phyloP scores from a whole-genome alignment of 257 asterid genomes.

The Solanum appendiculatum region DNA sequence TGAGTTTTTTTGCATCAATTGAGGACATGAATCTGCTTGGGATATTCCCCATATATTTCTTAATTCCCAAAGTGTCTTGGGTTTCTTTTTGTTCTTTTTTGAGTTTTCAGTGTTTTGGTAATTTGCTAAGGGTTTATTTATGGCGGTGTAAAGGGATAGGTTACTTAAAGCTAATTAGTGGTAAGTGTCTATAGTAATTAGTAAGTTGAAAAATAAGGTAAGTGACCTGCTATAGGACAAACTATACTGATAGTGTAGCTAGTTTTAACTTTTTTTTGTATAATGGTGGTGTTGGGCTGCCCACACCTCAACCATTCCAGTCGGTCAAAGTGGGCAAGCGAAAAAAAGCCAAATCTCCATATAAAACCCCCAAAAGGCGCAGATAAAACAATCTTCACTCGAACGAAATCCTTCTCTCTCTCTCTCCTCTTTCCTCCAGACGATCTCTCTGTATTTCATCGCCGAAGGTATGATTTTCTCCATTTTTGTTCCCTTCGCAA shows the following conservation, averaged over 20 bases:
- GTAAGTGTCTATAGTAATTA: not conserved
- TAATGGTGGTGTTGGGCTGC: not conserved
- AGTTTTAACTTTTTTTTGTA: not conserved
- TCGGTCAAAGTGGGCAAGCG: not conserved
- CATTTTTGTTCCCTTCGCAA: not conserved
- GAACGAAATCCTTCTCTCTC: not conserved
- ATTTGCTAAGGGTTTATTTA: not conserved
- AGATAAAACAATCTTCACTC: not conserved
- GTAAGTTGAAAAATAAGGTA: not conserved
- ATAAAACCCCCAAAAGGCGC: not conserved
- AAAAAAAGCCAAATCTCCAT: not conserved
- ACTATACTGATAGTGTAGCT: not conserved
- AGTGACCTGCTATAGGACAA: not conserved
- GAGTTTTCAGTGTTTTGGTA: not conserved
- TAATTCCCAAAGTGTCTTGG: too few species aligned
- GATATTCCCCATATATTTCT: not conserved
- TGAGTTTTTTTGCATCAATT: not conserved
- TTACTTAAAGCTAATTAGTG: not conserved
- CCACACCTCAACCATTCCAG: not conserved
- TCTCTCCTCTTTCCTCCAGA: not conserved
- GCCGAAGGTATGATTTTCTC: not conserved
- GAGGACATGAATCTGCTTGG: not conserved
- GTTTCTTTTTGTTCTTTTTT: not conserved
- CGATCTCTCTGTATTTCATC: not conserved
- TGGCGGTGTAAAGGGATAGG: not conserved